Base-by-base conservation (phyloP, 1,284 basidiomycete genomes). In the Sporisorium graminicola region DNA sequence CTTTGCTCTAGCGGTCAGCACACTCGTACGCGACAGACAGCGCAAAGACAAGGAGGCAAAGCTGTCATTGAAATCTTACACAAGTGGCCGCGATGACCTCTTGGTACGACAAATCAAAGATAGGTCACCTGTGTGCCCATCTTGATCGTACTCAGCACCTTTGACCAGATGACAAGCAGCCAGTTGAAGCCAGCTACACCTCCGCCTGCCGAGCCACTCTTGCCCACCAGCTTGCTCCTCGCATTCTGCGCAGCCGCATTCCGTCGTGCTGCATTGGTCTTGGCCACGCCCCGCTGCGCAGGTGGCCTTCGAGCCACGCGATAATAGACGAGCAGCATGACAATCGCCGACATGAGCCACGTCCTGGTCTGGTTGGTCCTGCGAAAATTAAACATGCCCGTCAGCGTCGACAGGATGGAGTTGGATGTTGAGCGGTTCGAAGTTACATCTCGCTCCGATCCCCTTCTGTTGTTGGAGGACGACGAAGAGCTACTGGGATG, bases 81-180 rank as follows among this genome's bases (percentile, higher is more conserved):
- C 10, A 49, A 20, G 43, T 24, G 43, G 37, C 37, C 37, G 37
- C 14, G 13, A 3, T 24, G 24, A 29, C 46, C 26, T 26, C 22
- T 57, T 27, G 37, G 27, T 26, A 29, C 20, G 35, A 13, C 8
- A 8, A 18, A 37, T 66, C 35, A 77, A 4, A 77, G 59, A 44
- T 77, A 77, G 22, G 69, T 77, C 56, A 77, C 74, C 55, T 77
- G 74, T 16, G 74, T 77, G 18, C 74, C 74, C 73, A 77, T 77
- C 58, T 61, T 77, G 69, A 77, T 68, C 22, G 74, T 77, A 20
- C 62, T 65, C 50, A 73, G 51, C 33, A 77, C 65, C 58, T 77
- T 77, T 24, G 44, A 50, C 65, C 65, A 77, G 29, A 77, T 31
- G 16, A 76, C 37, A 5, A 68, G 52, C n/a, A 72, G 29, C 74